Evolutionary conservation across 805 yeast genomes (phyloP), one percentile per base, ranked within the genome.

Genomic region (Torulaspora franciscae): DNA sequence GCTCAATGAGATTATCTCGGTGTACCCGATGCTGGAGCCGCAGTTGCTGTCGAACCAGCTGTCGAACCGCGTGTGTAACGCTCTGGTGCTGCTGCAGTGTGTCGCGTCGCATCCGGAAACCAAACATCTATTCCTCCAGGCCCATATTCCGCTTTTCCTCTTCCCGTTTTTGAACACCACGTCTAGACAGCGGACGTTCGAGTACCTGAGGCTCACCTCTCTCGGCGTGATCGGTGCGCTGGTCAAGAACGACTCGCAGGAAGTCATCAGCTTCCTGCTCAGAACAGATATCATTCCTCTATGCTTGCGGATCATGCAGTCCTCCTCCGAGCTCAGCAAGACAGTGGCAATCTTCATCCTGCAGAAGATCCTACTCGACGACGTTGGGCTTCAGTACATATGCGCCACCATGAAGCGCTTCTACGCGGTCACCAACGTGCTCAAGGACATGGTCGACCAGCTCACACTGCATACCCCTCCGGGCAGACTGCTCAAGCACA

Each of bases 281-380:
- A 82, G 96, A n/a, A 93, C 99, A 0, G 99, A 91, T 64, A 91
- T 93, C 56, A 95, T 93, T 27, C 99, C 99, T 4, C 69, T 93
- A 45, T 93, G 99, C 63, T 71, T 91, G 47, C 82, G 93, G 57
- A 91, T 93, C 50, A 91, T 91, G 95, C 98, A 91, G 63, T 80
- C 90, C 1, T 88, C 96, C 6, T 84, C 96, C 0, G 99, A 93
- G 62, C 74, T 91, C 42, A 83, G 95, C 39, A 91, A 93, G 61
- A 93, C 98, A 0, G 99, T 91, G 22, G 99, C 99, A 4, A 90
- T 91, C 46, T 91, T 93, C 70, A 91, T 93, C 48, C 84, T 93
- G 37, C 97, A 91, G 62, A 91, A 90, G 66, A 91, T 91, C 44
- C 72, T 91, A 41, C 76, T 89, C 53, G 98, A 93, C 66, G 96